Evolutionary conservation across 495 filamentous ascomycete genomes (phyloP), one percentile per base, ranked within the genome.

Genomic region (Lepidopterella palustris): DNA sequence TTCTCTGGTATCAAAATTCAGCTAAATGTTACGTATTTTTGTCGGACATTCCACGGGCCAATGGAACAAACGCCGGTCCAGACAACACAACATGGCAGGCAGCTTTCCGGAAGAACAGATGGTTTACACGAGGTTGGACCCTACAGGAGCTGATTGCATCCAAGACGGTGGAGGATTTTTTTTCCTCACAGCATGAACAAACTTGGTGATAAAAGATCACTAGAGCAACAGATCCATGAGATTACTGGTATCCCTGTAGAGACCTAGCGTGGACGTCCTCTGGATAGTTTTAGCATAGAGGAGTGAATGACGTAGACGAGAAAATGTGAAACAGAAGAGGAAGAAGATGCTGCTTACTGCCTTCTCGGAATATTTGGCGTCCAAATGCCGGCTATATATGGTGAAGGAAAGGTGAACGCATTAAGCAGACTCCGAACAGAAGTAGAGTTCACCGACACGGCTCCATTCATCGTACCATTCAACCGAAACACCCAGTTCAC

Each of bases 291-390:
- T 8, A 57, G 29, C 23, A 45, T 60, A 21, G 25, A 13, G 21
- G 20, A 59, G 57, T 27, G 53, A 8, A 57, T 60, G 51, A 21
- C 13, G 18, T 60, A 53, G 25, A n/a, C n/a, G n/a, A n/a, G n/a
- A n/a, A n/a, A n/a, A n/a, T n/a, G 58, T 26, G 18, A 39, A 48
- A 57, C 58, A 35, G 47, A 55, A 13, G 5, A 32, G 11, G 54
- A 15, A 5, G 58, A 61, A 49, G 58, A 61, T 29, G 47, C 26
- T 42, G 42, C 55, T 18, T 61, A 61, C 35, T 60, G 55, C 25
- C 35, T 61, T 11, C 55, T 61, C 13, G 58, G 58, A 10, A 58
- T 61, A 15, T 59, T 61, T 27, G 58, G 32, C 32, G 58, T 61
- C 35, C 24, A 45, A 21, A 58, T 61, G 58, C 58, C 58, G 4